Evolutionary conservation across 1,284 basidiomycete species (phyloP).

Genomic region (Porogramme epimiltina): DNA sequence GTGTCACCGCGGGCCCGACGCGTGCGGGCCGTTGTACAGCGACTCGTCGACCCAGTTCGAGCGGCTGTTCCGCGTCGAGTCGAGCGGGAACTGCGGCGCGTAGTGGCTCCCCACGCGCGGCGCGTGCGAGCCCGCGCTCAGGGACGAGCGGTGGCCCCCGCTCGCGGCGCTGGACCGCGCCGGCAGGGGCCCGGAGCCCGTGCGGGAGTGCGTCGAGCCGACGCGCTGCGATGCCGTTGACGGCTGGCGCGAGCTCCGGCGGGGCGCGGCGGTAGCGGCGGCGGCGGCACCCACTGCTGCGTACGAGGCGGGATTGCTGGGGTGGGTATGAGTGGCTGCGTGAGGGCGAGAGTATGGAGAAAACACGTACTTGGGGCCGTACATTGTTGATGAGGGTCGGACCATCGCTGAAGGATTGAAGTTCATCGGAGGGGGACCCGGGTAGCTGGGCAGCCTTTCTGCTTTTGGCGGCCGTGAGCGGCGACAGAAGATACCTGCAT

Average conservation of each 20-base stretch:
- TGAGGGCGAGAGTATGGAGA: too few species aligned
- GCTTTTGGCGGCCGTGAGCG: slow-evolving; percentile 8
- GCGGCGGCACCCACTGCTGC: slow-evolving; percentile 4
- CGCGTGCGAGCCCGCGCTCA: slow-evolving; percentile 6
- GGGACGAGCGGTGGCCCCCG: slow-evolving; percentile 5
- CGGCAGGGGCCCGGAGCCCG: neutral
- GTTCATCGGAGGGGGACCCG: slow-evolving; percentile 10
- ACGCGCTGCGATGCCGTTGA: neutral
- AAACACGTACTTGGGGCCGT: slow-evolving; percentile 15
- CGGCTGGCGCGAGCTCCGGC: neutral
- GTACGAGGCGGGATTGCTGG: neutral
- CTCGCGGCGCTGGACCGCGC: neutral
- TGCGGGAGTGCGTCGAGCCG: slow-evolving; percentile 3
- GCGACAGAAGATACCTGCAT: slow-evolving; percentile 9
- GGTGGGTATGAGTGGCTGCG: neutral
- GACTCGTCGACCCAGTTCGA: slow-evolving; percentile 49
- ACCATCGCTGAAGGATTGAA: slow-evolving; percentile 16
- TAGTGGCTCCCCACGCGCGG: slow-evolving; percentile 16
- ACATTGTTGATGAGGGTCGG: neutral
- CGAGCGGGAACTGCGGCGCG: slow-evolving; percentile 19
- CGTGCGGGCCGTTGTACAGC: slow-evolving; percentile 40
- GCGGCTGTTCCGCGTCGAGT: slow-evolving; percentile 24
- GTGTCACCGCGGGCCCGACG: too few species aligned
- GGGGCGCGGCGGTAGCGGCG: neutral
- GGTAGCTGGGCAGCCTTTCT: slow-evolving; percentile 17